phyloP scores from a whole-genome alignment of 169 alveolate genomes.

The Plasmodium cynomolgi region DNA sequence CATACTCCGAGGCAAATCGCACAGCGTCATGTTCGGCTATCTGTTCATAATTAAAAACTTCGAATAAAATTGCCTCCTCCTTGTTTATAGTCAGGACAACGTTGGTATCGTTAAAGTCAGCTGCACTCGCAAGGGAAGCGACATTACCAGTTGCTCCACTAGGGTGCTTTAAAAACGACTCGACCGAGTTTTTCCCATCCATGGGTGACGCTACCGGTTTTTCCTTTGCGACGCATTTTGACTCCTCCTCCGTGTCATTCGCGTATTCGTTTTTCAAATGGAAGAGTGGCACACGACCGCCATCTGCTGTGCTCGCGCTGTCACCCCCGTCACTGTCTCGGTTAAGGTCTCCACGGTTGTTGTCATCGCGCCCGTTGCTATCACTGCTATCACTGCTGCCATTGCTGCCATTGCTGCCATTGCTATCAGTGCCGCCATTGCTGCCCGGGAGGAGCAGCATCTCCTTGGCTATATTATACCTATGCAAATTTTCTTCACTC shows the following conservation, averaged over 20 bases:
- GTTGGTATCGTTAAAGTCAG: slow-evolving; percentile 26
- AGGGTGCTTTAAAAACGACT: neutral
- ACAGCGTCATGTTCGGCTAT: slow-evolving; percentile 57
- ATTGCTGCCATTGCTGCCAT: neutral
- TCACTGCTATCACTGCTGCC: neutral
- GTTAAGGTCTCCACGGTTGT: neutral
- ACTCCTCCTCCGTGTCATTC: neutral
- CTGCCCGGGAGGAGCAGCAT: slow-evolving; percentile 33
- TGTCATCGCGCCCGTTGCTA: neutral
- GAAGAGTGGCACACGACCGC: neutral
- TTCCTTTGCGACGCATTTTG: neutral
- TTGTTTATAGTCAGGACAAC: slow-evolving; percentile 16
- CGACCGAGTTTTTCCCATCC: neutral
- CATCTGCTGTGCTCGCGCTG: neutral
- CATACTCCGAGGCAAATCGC: slow-evolving; percentile 48
- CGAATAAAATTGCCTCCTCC: slow-evolving; percentile 57
- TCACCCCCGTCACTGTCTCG: neutral
- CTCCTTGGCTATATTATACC: slow-evolving; percentile 49
- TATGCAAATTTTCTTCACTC: slow-evolving; percentile 45
- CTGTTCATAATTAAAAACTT: slow-evolving; percentile 65
- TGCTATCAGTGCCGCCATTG: neutral
- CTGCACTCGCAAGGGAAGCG: neutral
- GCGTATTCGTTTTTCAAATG: slow-evolving; percentile 6
- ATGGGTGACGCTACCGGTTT: neutral
- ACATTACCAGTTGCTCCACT: neutral